These are phyloP conservation scores for Starmera amethionina DNA, from an alignment of 805 yeast species.

Conservation along the genomic window DNA sequence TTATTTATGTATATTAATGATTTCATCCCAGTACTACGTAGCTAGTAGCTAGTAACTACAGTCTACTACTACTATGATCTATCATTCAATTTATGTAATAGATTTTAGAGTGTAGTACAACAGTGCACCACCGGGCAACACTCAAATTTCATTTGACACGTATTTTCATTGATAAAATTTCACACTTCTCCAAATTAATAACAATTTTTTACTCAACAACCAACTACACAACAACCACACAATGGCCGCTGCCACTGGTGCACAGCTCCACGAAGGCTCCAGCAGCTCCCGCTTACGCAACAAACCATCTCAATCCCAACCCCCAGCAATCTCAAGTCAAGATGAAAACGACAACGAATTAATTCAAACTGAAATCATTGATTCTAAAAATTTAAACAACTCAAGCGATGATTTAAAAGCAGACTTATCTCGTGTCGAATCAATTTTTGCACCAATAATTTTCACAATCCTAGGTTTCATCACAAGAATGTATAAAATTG, in stretches of 20 bases:
- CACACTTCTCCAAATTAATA: too few relatives aligned
- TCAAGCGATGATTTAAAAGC: constrained; percentile 11
- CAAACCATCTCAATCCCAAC: constrained; percentile 4
- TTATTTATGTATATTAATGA: too few relatives aligned
- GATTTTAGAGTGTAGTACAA: too few relatives aligned
- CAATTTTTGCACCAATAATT: constrained; percentile 44
- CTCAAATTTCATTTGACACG: background rate
- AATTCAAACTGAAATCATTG: background rate
- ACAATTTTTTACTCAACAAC: too few relatives aligned
- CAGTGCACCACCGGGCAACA: background rate
- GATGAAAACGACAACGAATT: background rate
- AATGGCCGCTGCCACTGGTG: constrained; percentile 6
- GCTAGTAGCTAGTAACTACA: too few relatives aligned
- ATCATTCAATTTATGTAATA: too few relatives aligned
- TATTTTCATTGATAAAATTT: too few relatives aligned
- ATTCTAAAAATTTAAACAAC: constrained; percentile 2
- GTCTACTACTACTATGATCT: too few relatives aligned
- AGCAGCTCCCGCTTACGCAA: constrained; percentile 13
- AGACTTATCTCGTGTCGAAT: constrained; percentile 13
- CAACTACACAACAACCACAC: background rate
- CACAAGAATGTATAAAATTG: constrained; percentile 68
- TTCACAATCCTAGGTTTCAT: constrained; percentile 64
- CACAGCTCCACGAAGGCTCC: constrained; percentile 5
- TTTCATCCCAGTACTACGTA: too few relatives aligned
- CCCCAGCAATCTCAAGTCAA: background rate